Evolutionary conservation across 768 basidiomycete genomes (phyloP), one percentile per base, ranked within the genome.

Genomic region (Boletus sp.): DNA sequence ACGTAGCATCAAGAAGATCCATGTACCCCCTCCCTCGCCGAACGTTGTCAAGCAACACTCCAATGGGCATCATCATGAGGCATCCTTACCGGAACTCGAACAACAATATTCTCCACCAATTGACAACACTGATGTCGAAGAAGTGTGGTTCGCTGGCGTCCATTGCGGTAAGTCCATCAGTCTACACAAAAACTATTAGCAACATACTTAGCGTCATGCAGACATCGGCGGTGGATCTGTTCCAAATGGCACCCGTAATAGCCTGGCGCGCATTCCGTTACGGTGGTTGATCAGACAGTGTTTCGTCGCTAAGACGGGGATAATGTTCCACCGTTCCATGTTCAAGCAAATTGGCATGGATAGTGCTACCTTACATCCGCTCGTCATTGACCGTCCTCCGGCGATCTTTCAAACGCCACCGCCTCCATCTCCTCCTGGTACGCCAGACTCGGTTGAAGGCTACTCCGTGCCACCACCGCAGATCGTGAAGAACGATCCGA

Each of bases 81-180:
- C 40, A 7, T 45, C 59, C 4, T 33, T 50, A 3, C 59, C 71
- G n/a, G 74, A 81, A 37, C 69, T 79, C 10, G 81, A 84, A 56
- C 60, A 58, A 0, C 67, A 73, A 20, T 81, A 77, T 50, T 69
- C 76, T 59, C 60, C 51, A 17, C 67, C 71, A 4, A 69, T 71
- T 24, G 63, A 67, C 17, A 44, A 67, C 50, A 90, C 89, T 1
- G 73, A 90, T 56, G 82, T 89, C 4, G 77, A 82, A 47, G 89
- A 92, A 61, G 90, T 92, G 1, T 92, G 90, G 90, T 92, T 92
- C 62, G 70, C 88, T 4, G 90, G 90, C 0, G 83, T 80, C 62
- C 89, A 91, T 60, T 82, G 81, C 46, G 88, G 89, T 88, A 61
- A 30, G 78, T 71, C 28, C 32, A 6, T 32, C n/a, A 5, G 10